Evolutionary conservation across 2,329 filamentous ascomycete species (phyloP).

Genomic region (Fusarium longipes): DNA sequence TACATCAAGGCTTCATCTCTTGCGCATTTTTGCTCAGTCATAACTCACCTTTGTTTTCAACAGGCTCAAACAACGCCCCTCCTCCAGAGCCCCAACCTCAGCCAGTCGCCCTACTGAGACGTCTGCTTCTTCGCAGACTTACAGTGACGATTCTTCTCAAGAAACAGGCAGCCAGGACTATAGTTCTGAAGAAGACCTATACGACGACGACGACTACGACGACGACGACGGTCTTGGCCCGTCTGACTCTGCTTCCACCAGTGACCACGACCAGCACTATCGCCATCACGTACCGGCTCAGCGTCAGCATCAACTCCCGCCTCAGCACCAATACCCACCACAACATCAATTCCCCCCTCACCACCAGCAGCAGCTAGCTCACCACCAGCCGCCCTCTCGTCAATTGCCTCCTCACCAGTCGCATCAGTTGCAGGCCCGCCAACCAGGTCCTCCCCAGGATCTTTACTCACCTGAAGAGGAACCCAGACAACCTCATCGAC

Average conservation of each 20-base stretch:
- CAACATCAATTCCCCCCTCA: conserved; percentile 52
- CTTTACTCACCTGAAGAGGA: conserved; percentile 43
- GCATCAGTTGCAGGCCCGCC: conserved; percentile 52
- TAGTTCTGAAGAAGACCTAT: conserved; percentile 54
- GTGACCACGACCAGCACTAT: conserved; percentile 34
- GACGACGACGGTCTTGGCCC: conserved; percentile 65
- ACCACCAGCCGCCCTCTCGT: conserved; percentile 46
- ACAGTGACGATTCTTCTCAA: conserved; percentile 54
- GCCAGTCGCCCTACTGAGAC: conserved; percentile 44
- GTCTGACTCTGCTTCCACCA: conserved; percentile 67
- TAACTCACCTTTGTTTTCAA: conserved; percentile 40
- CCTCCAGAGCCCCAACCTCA: conserved; percentile 41
- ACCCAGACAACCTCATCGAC: conserved; percentile 32
- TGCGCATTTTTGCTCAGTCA: conserved; percentile 9
- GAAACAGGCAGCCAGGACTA: conserved; percentile 45
- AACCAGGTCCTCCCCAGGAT: conserved; percentile 51
- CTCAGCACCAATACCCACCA: conserved; percentile 46
- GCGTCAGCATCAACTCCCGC: conserved; percentile 50
- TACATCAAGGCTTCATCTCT: conserved; percentile 19
- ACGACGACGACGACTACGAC: conserved; percentile 50
- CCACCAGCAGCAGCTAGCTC: conserved; percentile 50
- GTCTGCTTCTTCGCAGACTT: conserved; percentile 49
- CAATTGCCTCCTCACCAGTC: conserved; percentile 49
- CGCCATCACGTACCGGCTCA: conserved; percentile 48
- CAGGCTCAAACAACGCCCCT: conserved; percentile 46